phyloP scores from a whole-genome alignment of 371 early-diverging fungal species.

The Mucor irregularis region DNA sequence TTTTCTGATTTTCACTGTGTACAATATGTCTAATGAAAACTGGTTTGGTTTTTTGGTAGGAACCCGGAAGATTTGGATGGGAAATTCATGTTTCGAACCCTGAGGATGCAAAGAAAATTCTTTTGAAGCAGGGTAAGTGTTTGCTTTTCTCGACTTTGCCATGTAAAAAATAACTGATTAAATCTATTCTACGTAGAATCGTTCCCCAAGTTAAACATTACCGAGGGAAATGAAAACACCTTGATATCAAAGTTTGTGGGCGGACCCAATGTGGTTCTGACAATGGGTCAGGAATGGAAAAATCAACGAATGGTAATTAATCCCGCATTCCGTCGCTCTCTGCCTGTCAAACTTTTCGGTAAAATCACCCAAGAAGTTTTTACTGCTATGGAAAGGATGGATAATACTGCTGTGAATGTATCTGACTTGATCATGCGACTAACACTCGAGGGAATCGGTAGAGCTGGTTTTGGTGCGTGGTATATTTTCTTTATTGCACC shows the following conservation, averaged over 20 bases:
- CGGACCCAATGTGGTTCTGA: not conserved
- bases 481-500: not conserved
- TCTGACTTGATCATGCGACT: slow-evolving; percentile 1
- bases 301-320: slow-evolving; percentile 8
- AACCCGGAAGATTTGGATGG: not conserved
- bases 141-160: not conserved
- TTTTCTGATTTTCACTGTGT: too few species aligned
- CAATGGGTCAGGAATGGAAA: slow-evolving; percentile 1
- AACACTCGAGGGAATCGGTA: slow-evolving; percentile 22
- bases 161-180: not conserved
- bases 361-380: slow-evolving; percentile 13
- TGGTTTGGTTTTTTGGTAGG: not conserved
- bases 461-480: slow-evolving; percentile 22
- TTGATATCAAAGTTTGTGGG: slow-evolving; percentile 1
- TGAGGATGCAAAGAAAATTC: slow-evolving; percentile 1
- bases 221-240: not conserved
- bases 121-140: slow-evolving; percentile 1
- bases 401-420: not conserved
- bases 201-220: not conserved
- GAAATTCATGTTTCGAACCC: slow-evolving; percentile 6
- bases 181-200: not conserved
- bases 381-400: slow-evolving; percentile 11
- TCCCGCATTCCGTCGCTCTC: slow-evolving; percentile 32
- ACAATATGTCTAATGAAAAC: too few species aligned
- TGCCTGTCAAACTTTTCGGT: slow-evolving; percentile 33